Evolutionary conservation across 2,329 filamentous ascomycete species (phyloP).

Genomic region (Calonectria hawksworthii): DNA sequence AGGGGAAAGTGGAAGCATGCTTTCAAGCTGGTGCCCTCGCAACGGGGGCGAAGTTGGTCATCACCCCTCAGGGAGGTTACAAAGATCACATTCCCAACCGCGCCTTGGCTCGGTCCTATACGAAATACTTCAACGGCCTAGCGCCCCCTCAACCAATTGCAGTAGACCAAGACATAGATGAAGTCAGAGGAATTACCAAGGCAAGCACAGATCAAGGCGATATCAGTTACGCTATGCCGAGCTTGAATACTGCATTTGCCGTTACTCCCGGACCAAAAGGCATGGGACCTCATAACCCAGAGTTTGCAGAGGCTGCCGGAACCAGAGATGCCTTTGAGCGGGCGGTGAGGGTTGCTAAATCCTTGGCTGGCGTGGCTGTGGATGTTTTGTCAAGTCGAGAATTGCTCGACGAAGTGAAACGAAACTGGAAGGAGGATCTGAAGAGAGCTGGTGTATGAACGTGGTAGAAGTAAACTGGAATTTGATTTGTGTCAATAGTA

Average conservation of each 20-base stretch:
- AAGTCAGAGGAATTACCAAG: conserved; percentile 38
- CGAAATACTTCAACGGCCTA: not conserved
- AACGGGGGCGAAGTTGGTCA: conserved; percentile 50
- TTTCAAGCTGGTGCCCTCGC: conserved; percentile 49
- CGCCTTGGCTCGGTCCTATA: conserved; percentile 40
- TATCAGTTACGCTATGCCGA: conserved; percentile 47
- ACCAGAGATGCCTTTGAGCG: conserved; percentile 62
- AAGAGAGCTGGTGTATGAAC: not conserved
- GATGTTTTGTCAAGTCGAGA: conserved; percentile 54
- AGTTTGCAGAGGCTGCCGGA: conserved; percentile 65
- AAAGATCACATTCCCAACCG: conserved; percentile 50
- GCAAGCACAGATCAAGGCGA: conserved; percentile 49
- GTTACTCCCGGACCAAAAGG: conserved; percentile 43
- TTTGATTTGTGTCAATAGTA: too few relatives aligned
- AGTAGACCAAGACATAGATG: conserved; percentile 42
- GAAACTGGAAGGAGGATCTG: not conserved
- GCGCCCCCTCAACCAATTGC: not conserved
- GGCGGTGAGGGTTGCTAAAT: conserved; percentile 62
- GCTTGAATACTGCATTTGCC: conserved; percentile 44
- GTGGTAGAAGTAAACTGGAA: too few relatives aligned
- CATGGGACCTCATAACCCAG: conserved; percentile 64
- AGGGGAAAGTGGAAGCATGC: conserved; percentile 40
- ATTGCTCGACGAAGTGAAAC: not conserved
- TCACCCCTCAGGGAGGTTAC: conserved; percentile 50
- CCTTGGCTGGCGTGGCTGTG: conserved; percentile 61